phyloP scores from a whole-genome alignment of 306 rosid genomes.

The Potentilla sterilis region DNA sequence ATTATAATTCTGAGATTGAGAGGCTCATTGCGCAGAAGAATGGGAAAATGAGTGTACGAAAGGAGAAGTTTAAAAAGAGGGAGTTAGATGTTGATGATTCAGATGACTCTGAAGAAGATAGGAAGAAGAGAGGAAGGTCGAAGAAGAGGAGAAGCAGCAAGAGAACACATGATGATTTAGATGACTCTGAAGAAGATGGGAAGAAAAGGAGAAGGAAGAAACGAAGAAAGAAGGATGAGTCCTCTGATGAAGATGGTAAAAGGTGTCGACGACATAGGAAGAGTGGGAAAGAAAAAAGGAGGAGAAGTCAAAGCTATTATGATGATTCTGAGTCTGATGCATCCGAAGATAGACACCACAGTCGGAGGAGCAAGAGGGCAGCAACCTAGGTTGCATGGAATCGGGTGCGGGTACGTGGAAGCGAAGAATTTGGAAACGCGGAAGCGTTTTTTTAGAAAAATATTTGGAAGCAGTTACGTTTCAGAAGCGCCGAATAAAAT shows the following conservation, averaged over 20 bases:
- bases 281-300: slow-evolving; percentile 54
- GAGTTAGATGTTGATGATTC: slow-evolving; percentile 47
- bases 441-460: no score
- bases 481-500: no score
- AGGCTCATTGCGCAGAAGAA: slow-evolving; percentile 60
- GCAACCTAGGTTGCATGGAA: no score
- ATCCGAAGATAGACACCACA: slow-evolving; percentile 55
- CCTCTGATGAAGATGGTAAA: slow-evolving; percentile 43
- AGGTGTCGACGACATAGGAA: slow-evolving; percentile 28
- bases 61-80: slow-evolving; percentile 42
- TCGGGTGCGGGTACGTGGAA: no score
- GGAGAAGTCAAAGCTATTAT: slow-evolving; percentile 52
- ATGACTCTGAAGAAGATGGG: slow-evolving; percentile 53
- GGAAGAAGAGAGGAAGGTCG: slow-evolving; percentile 77
- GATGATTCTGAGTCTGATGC: slow-evolving; percentile 64
- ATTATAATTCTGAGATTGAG: slow-evolving; percentile 74
- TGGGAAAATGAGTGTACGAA: slow-evolving; percentile 50
- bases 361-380: slow-evolving; percentile 54
- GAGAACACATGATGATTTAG: slow-evolving; percentile 53
- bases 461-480: no score
- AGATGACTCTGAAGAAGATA: slow-evolving; percentile 49
- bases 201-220: slow-evolving; percentile 61
- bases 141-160: slow-evolving; percentile 69
- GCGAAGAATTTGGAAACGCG: no score
- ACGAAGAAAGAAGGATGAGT: slow-evolving; percentile 48